Evolutionary conservation across 1,284 basidiomycete genomes (phyloP), one percentile per base, ranked within the genome.

Genomic region (Ustilago vetiveriae): DNA sequence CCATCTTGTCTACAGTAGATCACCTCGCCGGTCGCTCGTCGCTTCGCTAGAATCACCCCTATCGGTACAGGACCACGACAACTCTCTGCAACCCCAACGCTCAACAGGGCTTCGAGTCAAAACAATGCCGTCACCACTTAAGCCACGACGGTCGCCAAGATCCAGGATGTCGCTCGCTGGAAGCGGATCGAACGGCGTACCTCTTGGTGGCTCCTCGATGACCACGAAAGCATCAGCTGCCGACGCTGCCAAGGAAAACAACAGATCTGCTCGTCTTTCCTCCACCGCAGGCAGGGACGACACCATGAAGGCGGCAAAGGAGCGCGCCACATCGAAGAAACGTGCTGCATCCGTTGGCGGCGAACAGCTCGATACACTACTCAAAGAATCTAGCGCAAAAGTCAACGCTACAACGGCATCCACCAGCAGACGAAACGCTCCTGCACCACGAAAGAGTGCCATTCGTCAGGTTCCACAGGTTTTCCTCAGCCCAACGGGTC

Each of bases 401-500:
- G 59, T 51, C 1, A 58, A 68, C 27, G 22, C 47, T 2, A 52
- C 46, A 16, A 39, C 50, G 21, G 38, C 56, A 27, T 35, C 57
- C 14, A 65, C 67, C 6, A 70, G 67, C 47, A 56, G 67, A 35
- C 55, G 67, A 5, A 70, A 70, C n/a, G 67, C 67, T 14, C 67
- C 67, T 16, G 58, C 54, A 39, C 75, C 75, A 1, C 54, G 75
- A 46, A 78, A 78, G 63, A 74, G 70, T 30, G 71, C 75, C 43
- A 72, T 78, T 40, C 67, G 71, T 42, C 55, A 69, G 23, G 72
- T 72, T 14, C 75, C 73, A 1, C 75, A 78, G 27, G 63, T 78
- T 32, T 78, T 78, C 33, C 51, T 65, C 36, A 78, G 75, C 33
- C 75, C 75, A 0, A 78, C 75, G 10, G 63, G 58, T 35, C 75